Percentiles rank a stretch among this genome's conserved stretches.
Evolutionary conservation across 2,329 filamentous ascomycete genomes (phyloP).

Genomic region (Bipolaris victoriae): DNA sequence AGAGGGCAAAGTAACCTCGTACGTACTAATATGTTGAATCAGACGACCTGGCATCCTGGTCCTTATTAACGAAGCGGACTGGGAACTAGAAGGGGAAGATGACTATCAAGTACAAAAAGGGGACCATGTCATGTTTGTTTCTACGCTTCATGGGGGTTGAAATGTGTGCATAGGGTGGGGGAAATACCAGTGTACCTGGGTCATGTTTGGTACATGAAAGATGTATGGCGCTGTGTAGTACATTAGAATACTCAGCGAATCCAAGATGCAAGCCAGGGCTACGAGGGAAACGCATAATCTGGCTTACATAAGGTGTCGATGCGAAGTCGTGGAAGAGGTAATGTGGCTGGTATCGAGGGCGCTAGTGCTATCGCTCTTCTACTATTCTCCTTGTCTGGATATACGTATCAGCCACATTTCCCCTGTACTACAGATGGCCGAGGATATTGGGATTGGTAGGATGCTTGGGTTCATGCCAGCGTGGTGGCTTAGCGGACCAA

Average conservation of each 20-base stretch:
- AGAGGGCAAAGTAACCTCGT: no score
- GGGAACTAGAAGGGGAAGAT: constrained; percentile 96
- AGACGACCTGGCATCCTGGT: constrained; percentile 96
- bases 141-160: constrained; percentile 90
- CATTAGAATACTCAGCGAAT: not conserved
- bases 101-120: constrained; percentile 79
- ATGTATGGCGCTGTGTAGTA: no score
- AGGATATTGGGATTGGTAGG: no score
- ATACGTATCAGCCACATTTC: not conserved
- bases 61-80: constrained; percentile 96
- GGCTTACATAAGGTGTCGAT: not conserved
- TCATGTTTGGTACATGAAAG: no score
- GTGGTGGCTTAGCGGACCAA: no score
- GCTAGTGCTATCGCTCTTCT: not conserved
- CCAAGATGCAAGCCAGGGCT: not conserved
- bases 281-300: not conserved
- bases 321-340: not conserved
- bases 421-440: no score
- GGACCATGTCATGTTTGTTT: constrained; percentile 95
- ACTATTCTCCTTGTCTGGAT: not conserved
- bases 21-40: constrained; percentile 23
- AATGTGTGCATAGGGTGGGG: not conserved
- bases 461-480: no score
- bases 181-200: not conserved
- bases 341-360: no score